Conservation (phyloP, 176 grass and related monocot genomes). For the Oropetium thomaeum region DNA sequence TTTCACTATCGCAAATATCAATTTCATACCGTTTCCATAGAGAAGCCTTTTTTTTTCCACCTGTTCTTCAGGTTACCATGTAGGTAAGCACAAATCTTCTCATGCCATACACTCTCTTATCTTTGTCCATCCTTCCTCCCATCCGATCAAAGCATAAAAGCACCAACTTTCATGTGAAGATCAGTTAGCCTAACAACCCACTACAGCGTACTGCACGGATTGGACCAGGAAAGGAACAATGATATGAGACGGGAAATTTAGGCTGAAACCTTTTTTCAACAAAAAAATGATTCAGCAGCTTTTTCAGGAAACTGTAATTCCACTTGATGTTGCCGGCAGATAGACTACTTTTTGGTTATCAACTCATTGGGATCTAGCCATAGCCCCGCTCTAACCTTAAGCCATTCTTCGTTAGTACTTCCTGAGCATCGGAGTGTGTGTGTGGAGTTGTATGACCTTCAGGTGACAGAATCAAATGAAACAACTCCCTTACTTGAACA, state of each 20-base stretch:
- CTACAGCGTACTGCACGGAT: slow-evolving; percentile 39
- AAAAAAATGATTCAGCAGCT: background rate
- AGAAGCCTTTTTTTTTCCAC: background rate
- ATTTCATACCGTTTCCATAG: slow-evolving; percentile 6
- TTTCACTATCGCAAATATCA: slow-evolving; percentile 21
- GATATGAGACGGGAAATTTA: slow-evolving; percentile 18
- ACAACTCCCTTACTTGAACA: background rate
- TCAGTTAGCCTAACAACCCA: slow-evolving; percentile 47
- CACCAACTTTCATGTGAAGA: slow-evolving; percentile 53
- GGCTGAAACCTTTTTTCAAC: background rate
- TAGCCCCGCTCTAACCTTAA: background rate
- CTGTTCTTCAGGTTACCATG: slow-evolving; percentile 7
- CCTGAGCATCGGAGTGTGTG: background rate
- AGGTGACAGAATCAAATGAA: background rate
- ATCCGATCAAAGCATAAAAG: slow-evolving; percentile 38
- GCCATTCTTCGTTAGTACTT: background rate
- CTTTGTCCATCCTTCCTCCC: slow-evolving; percentile 2
- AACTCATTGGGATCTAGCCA: background rate
- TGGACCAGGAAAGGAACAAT: slow-evolving; percentile 20
- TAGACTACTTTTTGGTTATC: background rate
- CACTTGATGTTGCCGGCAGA: background rate
- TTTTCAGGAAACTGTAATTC: background rate
- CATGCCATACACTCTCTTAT: slow-evolving; percentile 7
- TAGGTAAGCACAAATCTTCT: slow-evolving; percentile 24
- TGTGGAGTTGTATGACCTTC: background rate